Evolutionary conservation across 352 stramenopile genomes (phyloP), one percentile per base, ranked within the genome.

Genomic region (Phytophthora macrochlamydospora): DNA sequence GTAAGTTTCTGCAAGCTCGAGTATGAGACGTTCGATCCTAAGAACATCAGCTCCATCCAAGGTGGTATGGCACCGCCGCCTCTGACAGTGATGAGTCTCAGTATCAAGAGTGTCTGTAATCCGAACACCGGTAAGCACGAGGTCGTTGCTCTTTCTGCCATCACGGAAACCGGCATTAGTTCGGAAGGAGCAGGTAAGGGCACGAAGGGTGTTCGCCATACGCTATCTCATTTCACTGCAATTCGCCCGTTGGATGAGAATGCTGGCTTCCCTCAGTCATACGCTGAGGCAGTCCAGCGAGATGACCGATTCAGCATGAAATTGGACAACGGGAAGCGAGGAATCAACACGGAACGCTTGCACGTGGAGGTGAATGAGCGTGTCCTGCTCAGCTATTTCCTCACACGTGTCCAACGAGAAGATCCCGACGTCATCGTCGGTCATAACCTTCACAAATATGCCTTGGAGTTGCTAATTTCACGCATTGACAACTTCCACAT

Each of bases 381-480:
- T 62, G 84, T 91, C 43, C 78, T 96, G 76, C 76, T 96, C 29
- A 94, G 80, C 61, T 96, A 93, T 62, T 94, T 96, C 51, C 65
- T 96, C 51, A 92, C 85, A 30, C 92, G 97, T 59, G 79, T 99
- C 38, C 93, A 98, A 53, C 78, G 70, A 33, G 97, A 98, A 85
- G 98, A 99, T 77, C 98, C 98, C 4, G 98, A 99, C 69, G 89
- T 99, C 7, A 88, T 99, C 32, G 92, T 99, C 12, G 98, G 96
- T 9, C 98, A 99, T 85, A 99, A 99, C 76, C 87, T 99, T 49
- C 95, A 98, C 81, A 98, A 98, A 44, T 99, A 99, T 71, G 96
- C 98, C 18, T 85, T 99, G 35, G 96, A 99, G 69, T 83, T 99
- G n/a, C 79, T 99, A 5, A 89, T 99, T 14, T 95, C 81, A 29